Evolutionary conservation across 495 filamentous ascomycete species (phyloP), one percentile per base, ranked within the genome.

Genomic region (Talaromyces liani): DNA sequence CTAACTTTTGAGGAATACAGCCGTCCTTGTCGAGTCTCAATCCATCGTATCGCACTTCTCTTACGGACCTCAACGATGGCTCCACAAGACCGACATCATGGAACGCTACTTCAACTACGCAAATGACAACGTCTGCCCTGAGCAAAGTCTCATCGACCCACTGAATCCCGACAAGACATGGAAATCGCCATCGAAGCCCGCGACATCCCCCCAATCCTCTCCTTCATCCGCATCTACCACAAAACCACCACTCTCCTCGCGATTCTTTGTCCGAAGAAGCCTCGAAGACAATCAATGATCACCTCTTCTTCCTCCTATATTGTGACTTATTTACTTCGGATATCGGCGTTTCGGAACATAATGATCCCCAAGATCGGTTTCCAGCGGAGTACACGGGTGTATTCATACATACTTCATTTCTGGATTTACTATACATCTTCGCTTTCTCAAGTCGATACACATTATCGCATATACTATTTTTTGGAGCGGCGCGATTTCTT

Each of bases 91-190:
- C 27, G 63, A 64, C 29, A 27, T 64, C 14, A 29, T 64, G 29
- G 56, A 58, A 22, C 63, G 63, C 24, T 64, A 64, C 55, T 59
- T 49, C 45, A 60, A 58, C 24, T 64, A 64, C 25, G 63, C 63
- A n/a, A 60, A 60, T 22, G 63, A 64, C 16, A 64, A 60, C n/a
- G 56, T 64, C 34, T 57, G 49, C 60, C 45, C 64, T 0, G 14
- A 33, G 16, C 39, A 53, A 6, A 62, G 60, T 33, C 45, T 62
- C 24, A 41, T 62, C 29, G 60, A 62, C 6, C 60, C 60, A 31
- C 16, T 22, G 24, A 54, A 49, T n/a, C 60, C 60, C 8, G 16
- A 62, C 22, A 51, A 29, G 39, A 51, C 56, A 33, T 58, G 56
- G 56, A 22, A 36, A 4, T 58, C 18, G 12, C 56, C 53, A 29